Conservation (phyloP, 441 rosid species). For the Mallotus repandus region DNA sequence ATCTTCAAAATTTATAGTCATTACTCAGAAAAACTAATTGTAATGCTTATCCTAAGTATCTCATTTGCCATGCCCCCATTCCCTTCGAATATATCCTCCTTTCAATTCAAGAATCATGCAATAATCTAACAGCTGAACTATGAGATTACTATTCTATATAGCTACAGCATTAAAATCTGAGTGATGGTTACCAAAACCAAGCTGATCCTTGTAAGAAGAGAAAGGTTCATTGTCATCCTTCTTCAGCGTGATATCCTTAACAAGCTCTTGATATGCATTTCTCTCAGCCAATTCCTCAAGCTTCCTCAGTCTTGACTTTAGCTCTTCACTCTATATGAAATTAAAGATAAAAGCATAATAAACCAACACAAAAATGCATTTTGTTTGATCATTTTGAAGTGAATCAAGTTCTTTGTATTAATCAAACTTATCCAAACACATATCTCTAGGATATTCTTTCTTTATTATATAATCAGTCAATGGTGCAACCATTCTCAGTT, state of each 20-base stretch:
- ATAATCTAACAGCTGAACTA: too few relatives aligned
- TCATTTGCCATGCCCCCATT: neutral
- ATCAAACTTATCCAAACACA: too few relatives aligned
- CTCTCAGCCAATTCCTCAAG: slow-evolving; percentile 77
- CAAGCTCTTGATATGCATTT: slow-evolving; percentile 79
- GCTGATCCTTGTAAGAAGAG: slow-evolving; percentile 94
- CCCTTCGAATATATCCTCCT: neutral
- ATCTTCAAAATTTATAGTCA: neutral
- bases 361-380: neutral
- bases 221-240: slow-evolving; percentile 65
- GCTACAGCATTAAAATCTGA: neutral
- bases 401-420: too few relatives aligned
- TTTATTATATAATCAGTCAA: too few relatives aligned
- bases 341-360: neutral
- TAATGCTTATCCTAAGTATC: neutral
- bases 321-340: slow-evolving; percentile 61
- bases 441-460: too few relatives aligned
- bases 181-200: slow-evolving; percentile 71
- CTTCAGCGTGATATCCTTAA: slow-evolving; percentile 74
- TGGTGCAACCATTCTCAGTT: too few relatives aligned
- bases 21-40: too few relatives aligned
- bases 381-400: too few relatives aligned
- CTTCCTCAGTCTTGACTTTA: slow-evolving; percentile 63
- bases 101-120: neutral
- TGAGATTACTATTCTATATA: neutral